Evolutionary conservation across 768 basidiomycete species (phyloP), one percentile per base, ranked within the genome.

Genomic region (Gloeostereum incarnatum): DNA sequence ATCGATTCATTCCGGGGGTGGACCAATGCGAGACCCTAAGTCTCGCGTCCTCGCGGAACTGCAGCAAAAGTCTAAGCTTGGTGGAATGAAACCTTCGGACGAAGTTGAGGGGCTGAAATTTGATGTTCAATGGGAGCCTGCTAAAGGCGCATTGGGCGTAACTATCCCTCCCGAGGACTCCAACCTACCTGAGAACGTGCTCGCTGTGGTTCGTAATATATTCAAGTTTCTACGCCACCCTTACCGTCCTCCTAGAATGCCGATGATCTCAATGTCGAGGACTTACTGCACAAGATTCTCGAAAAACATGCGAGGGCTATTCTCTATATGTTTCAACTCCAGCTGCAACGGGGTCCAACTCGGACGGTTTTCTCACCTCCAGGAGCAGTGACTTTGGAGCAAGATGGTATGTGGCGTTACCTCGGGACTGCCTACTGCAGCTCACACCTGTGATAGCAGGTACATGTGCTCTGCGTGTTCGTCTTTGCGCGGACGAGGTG

Each of bases 101-200:
- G 73, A 83, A 43, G 73, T 88, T 1, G 79, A 93, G 54, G 70
- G 70, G 31, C 58, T 83, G 31, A 67, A 61, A 21, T 78, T 92
- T 36, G 60, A 70, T n/a, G 78, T 85, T 9, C 65, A 63, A 37
- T 96, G 91, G 91, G 78, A 85, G 49, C 78, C 87, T 2, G 71
- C 75, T 31, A 67, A 71, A 42, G 69, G 71, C 17, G 80, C 84
- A 10, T 61, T 85, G 14, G 85, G 81, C 3, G 71, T 78, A 16
- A 52, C 57, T 16, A 58, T 87, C 21, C 62, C 75, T 17, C 55
- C 61, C 6, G 68, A 69, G 14, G 75, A 75, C 16, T 49, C 59
- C 6, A 51, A 58, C 34, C 50, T 78, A 11, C 52, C 62, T 1
- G 49, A 62, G 3, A 62, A 62, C 5, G 58, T 64, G 31, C 56